A percentile compares a stretch with the other conserved stretches of the same genome.
These are phyloP conservation scores for Psilocybe subaeruginosa DNA, from an alignment of 768 basidiomycete genomes.

Conservation along the genomic window DNA sequence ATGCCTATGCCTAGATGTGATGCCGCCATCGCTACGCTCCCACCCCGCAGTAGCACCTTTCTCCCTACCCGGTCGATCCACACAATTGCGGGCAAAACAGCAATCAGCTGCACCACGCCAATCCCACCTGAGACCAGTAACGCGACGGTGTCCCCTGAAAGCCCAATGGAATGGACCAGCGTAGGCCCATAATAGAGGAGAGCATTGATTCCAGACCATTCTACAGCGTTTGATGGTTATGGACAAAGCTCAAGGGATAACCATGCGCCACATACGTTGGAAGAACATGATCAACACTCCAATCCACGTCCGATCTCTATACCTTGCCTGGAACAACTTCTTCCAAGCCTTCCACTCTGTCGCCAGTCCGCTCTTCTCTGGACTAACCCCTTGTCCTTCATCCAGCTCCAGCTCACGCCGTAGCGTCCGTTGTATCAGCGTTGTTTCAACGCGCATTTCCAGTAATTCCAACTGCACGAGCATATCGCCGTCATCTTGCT, in stretches of 20 bases:
- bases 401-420: slow-evolving; percentile 14
- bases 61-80: slow-evolving; percentile 69
- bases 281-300: slow-evolving; percentile 82
- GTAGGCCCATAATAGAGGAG: slow-evolving; percentile 83
- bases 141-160: slow-evolving; percentile 59
- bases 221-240: slow-evolving; percentile 34
- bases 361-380: slow-evolving; percentile 16
- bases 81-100: slow-evolving; percentile 73
- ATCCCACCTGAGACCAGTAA: slow-evolving; percentile 79
- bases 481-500: slow-evolving; percentile 52
- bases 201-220: slow-evolving; percentile 90
- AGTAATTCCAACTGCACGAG: slow-evolving; percentile 68
- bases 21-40: slow-evolving; percentile 63
- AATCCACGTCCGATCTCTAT: slow-evolving; percentile 65
- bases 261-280: slow-evolving; percentile 58
- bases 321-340: slow-evolving; percentile 54
- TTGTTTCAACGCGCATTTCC: slow-evolving; percentile 74
- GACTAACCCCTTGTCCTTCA: neutral
- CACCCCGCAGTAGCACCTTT: slow-evolving; percentile 65
- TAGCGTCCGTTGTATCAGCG: slow-evolving; percentile 46
- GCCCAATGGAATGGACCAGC: slow-evolving; percentile 64
- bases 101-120: slow-evolving; percentile 76
- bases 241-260: neutral
- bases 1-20: slow-evolving; percentile 70
- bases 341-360: slow-evolving; percentile 54